Base-by-base conservation (phyloP, 225 moss, liverwort and hornwort species). In the Polytrichum formosum region DNA sequence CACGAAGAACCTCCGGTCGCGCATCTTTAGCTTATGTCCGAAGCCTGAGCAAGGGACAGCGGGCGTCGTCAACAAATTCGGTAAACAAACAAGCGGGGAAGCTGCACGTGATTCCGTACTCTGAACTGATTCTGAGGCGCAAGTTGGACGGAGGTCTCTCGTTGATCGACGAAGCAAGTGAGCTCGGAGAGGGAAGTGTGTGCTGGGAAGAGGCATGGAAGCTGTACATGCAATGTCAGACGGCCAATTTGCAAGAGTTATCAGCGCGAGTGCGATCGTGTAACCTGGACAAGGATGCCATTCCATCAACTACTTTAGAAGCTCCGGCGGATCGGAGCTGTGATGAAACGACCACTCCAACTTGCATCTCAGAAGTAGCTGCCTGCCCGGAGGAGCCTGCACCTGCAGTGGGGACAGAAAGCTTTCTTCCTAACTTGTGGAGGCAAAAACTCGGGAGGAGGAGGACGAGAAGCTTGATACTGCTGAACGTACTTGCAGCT, bases 401-500 rank as follows among this genome's bases (percentile, higher is more conserved):
- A 61, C 67, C 63, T 61, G 69, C 55, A 25, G 65, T 64, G 46
- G 56, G 68, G 55, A 17, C 58, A 30, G 22, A 63, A 0, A 72
- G 76, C 66, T 69, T 71, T 61, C 60, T 78, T 7, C 28, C 72
- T 1, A 82, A 83, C 19, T 5, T 82, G 18, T 78, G 88, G 83
- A 65, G 61, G 46, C 71, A 71, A 61, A 87, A 65, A 75, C 64
- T 88, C 69, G 78, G 80, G 18, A 83, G 21, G 55, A 85, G 85
- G 67, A 90, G 83, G 73, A 76, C 78, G 3, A 69, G 73, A 60
- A 85, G 87, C 28, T 70, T 95, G 74, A 23, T 95, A 67, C 78
- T 95, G 54, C 81, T 92, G 1, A 95, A 95, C 60, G 68, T 89
- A 28, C 68, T 95, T 31, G 95, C 92, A 20, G 95, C 89, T 28